Evolutionary conservation across 108 stramenopile genomes (phyloP), one percentile per base, ranked within the genome.

Genomic region (Discostella stelligeroides): DNA sequence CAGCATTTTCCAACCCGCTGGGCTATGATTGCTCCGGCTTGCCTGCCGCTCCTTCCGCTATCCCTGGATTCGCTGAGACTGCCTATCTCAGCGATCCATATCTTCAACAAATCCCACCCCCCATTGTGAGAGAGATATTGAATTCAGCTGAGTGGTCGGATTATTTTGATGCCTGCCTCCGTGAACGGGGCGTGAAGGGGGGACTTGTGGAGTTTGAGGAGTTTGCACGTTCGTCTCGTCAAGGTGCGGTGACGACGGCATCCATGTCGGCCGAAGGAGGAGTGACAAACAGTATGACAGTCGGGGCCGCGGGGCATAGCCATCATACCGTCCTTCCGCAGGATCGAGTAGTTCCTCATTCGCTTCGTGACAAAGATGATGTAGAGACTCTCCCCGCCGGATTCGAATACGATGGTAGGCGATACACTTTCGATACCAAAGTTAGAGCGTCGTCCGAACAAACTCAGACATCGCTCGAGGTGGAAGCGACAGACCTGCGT

Each of bases 401-500:
- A 42, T 74, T 74, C 29, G 65, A 74, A 60, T 74, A 74, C 64
- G 63, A 69, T 14, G 53, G 41, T 27, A 37, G 34, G 6, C 34
- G 34, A 6, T 34, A 34, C 34, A 34, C 43, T 23, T 28, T 21
- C 65, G 18, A 66, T 21, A 21, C 21, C 47, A 71, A 55, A 14
- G 45, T 28, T 8, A n/a, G n/a, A n/a, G n/a, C n/a, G n/a, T n/a
- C n/a, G n/a, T n/a, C n/a, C n/a, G n/a, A n/a, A n/a, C n/a, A n/a
- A n/a, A n/a, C n/a, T n/a, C n/a, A n/a, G n/a, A n/a, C n/a, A n/a
- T n/a, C n/a, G n/a, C n/a, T n/a, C n/a, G n/a, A n/a, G n/a, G 80
- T 77, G 13, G 46, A 75, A 45, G 87, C 88, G 61, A 79, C 67
- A 23, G 89, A 90, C 47, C 79, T 83, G 30, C 75, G 73, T 24